Conservation (phyloP, 306 rosid species). For the Clitoria ternatea region DNA sequence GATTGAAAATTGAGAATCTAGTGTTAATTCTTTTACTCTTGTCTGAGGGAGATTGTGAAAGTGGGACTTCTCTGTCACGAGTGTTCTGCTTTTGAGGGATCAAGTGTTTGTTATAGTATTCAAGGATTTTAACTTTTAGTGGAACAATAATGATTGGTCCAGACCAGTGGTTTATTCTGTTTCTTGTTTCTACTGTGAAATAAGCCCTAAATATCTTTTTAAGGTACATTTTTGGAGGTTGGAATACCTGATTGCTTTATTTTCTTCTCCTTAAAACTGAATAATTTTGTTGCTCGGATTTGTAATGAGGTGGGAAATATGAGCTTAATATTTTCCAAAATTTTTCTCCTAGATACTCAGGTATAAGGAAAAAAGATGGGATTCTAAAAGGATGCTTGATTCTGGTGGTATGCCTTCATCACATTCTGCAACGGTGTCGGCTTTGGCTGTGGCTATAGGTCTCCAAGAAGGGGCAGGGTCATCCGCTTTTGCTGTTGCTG, state of each 20-base stretch:
- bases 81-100: neutral
- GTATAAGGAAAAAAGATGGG: constrained; percentile 93
- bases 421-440: constrained; percentile 82
- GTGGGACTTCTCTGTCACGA: no score
- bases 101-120: neutral
- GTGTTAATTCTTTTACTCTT: no score
- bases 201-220: neutral
- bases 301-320: neutral
- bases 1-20: no score
- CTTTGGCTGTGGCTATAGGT: constrained; percentile 65
- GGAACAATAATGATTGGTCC: neutral
- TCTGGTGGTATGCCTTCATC: constrained; percentile 97
- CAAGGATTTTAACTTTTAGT: neutral
- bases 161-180: constrained; percentile 2
- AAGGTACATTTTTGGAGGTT: neutral
- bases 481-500: constrained; percentile 70
- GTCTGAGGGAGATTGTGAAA: neutral
- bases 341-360: constrained; percentile 50
- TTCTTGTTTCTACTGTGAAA: neutral
- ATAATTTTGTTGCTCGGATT: neutral
- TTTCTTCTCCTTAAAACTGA: neutral
- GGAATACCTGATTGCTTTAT: neutral
- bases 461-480: constrained; percentile 74
- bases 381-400: constrained; percentile 74
- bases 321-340: constrained; percentile 25